A percentile compares a stretch with the other conserved stretches of the same genome.
Evolutionary conservation across 192 early-diverging fungal genomes (phyloP).

Genomic region (Rhizophlyctis rosea): DNA sequence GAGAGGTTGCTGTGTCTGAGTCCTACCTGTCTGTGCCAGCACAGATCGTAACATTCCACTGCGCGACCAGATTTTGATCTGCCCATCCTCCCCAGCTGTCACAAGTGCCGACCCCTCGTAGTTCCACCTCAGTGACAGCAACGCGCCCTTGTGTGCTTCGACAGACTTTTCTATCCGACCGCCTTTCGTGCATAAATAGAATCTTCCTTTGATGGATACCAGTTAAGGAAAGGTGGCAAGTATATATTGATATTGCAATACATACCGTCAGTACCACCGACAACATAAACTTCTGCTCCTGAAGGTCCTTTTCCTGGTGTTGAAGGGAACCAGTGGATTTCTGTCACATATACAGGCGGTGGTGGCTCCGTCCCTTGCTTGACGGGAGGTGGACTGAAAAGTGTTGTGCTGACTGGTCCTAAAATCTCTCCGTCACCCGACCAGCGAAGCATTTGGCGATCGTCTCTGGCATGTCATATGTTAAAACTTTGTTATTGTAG

Average conservation of each 20-base stretch:
- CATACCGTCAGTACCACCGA: conserved; percentile 54
- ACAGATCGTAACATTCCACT: conserved; percentile 60
- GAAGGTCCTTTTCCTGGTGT: conserved; percentile 39
- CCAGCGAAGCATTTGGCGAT: conserved; percentile 49
- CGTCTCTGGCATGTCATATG: conserved; percentile 34
- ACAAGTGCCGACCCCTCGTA: conserved; percentile 53
- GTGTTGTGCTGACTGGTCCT: conserved; percentile 25
- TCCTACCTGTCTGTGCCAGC: conserved; percentile 36
- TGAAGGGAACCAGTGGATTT: conserved; percentile 56
- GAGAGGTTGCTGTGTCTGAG: too few species aligned
- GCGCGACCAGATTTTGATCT: conserved; percentile 56
- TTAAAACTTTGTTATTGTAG: neutral
- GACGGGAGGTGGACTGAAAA: conserved; percentile 26
- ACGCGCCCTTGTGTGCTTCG: conserved; percentile 55
- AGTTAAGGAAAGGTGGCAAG: conserved; percentile 4
- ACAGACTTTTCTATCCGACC: conserved; percentile 55
- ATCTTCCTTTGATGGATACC: conserved; percentile 39
- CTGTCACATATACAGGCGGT: conserved; percentile 34
- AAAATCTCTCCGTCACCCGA: conserved; percentile 52
- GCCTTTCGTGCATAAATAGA: conserved; percentile 50
- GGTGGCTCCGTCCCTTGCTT: neutral
- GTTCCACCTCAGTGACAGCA: conserved; percentile 51
- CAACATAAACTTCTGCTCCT: conserved; percentile 45
- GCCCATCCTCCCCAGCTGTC: conserved; percentile 57
- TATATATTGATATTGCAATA: neutral